Percentiles rank a stretch among this genome's conserved stretches.
phyloP scores from a whole-genome alignment of 2,329 filamentous ascomycete species.

The Pyricularia sp. region DNA sequence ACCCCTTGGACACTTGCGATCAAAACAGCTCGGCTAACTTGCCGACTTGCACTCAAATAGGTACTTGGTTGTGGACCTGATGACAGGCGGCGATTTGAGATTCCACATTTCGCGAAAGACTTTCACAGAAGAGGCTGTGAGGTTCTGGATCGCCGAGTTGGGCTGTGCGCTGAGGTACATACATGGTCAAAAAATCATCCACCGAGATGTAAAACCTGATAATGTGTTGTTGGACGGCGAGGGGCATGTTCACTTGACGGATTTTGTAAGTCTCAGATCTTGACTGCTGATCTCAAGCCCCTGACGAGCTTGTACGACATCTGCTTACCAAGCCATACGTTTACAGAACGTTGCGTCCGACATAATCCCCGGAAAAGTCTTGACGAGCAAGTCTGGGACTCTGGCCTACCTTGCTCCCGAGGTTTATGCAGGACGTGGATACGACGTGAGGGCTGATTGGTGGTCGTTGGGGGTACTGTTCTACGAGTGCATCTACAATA shows the following conservation, averaged over 20 bases:
- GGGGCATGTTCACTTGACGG: slow-evolving; percentile 92
- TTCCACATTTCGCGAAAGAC: slow-evolving; percentile 98
- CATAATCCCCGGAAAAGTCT: slow-evolving; percentile 67
- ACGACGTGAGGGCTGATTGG: slow-evolving; percentile 89
- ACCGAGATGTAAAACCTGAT: slow-evolving; percentile 86
- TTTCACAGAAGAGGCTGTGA: slow-evolving; percentile 92
- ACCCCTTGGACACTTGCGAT: background rate
- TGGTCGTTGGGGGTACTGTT: slow-evolving; percentile 98
- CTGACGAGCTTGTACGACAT: background rate
- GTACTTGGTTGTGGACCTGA: slow-evolving; percentile 96
- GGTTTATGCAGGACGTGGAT: slow-evolving; percentile 85
- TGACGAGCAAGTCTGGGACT: slow-evolving; percentile 95
- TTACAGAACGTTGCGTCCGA: slow-evolving; percentile 90
- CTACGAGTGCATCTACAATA: slow-evolving; percentile 99
- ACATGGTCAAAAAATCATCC: slow-evolving; percentile 78
- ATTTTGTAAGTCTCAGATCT: slow-evolving; percentile 63
- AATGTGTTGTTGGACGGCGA: slow-evolving; percentile 83
- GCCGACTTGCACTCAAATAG: slow-evolving; percentile 52
- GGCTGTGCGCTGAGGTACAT: slow-evolving; percentile 86
- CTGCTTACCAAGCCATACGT: background rate
- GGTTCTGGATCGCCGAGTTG: slow-evolving; percentile 94
- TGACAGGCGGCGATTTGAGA: slow-evolving; percentile 93
- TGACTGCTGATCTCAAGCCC: slow-evolving; percentile 3
- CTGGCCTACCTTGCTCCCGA: slow-evolving; percentile 93
- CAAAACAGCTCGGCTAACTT: slow-evolving; percentile 12